These are phyloP conservation scores for Colletotrichum nymphaeae DNA, from an alignment of 2,329 filamentous ascomycete genomes.

Conservation along the genomic window DNA sequence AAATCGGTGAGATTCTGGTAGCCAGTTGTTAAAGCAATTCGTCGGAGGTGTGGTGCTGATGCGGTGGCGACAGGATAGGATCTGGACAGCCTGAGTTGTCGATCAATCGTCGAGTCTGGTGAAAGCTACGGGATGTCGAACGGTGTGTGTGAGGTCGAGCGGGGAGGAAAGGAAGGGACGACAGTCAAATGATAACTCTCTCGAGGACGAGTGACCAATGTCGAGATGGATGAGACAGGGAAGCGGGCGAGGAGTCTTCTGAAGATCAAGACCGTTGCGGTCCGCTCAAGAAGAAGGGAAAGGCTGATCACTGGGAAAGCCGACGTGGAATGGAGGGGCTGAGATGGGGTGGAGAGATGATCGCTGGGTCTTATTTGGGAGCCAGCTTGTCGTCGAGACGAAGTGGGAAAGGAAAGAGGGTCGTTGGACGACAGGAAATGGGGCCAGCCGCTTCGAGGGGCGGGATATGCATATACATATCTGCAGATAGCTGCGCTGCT, in stretches of 20 bases:
- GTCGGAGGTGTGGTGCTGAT: neutral
- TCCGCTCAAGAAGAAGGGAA: constrained; percentile 30
- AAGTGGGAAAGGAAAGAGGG: constrained; percentile 26
- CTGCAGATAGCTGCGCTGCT: constrained; percentile 34
- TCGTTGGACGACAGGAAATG: constrained; percentile 29
- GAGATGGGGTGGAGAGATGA: constrained; percentile 33
- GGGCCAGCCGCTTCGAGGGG: constrained; percentile 27
- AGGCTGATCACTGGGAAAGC: constrained; percentile 24
- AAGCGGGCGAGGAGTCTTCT: neutral
- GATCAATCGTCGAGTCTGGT: constrained; percentile 28
- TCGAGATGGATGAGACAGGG: neutral
- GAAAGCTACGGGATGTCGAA: constrained; percentile 1
- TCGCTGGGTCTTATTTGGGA: constrained; percentile 34
- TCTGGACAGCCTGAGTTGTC: neutral
- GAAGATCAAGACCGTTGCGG: constrained; percentile 21
- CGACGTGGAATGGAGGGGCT: constrained; percentile 34
- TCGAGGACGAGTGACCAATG: neutral
- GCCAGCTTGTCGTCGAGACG: constrained; percentile 27
- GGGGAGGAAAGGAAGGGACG: neutral
- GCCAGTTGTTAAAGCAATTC: constrained; percentile 1
- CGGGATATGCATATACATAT: constrained; percentile 37
- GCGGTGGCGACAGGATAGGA: neutral
- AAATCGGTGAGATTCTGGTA: constrained; percentile 3
- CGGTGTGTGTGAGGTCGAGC: constrained; percentile 12
- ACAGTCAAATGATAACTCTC: neutral